Percentiles rank a stretch among this genome's conserved stretches.
Conservation (phyloP, 106 monocot genomes). For the Vanilla planifolia region DNA sequence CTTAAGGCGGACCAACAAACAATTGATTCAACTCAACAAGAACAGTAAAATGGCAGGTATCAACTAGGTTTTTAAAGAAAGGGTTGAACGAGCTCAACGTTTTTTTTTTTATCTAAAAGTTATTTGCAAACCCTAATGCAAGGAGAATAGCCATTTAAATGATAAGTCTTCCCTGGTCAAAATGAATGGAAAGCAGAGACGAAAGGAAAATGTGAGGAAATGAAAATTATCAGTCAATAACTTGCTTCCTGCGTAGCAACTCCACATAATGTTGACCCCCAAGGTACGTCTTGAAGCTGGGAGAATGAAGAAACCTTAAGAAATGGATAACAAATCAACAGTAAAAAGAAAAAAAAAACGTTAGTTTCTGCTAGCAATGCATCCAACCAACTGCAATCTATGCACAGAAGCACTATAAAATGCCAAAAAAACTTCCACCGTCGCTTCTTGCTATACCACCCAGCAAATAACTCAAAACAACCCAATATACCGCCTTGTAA, state of each 20-base stretch:
- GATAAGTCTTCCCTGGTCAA: no score
- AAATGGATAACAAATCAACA: not conserved
- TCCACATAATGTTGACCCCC: no score
- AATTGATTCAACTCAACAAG: not conserved
- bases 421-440: not conserved
- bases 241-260: no score
- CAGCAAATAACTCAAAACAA: slow-evolving; percentile 1
- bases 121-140: no score
- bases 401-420: not conserved
- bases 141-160: no score
- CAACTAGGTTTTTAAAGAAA: not conserved
- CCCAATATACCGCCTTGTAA: not conserved
- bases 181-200: no score
- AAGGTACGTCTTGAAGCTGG: not conserved
- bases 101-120: no score
- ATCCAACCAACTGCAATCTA: no score
- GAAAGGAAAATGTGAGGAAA: no score
- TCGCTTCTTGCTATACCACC: not conserved
- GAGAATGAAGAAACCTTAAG: not conserved
- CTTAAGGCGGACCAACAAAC: not conserved
- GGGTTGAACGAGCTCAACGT: not conserved
- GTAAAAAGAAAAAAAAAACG: no score
- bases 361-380: no score
- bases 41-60: not conserved
- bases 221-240: no score